These are phyloP conservation scores for Sporisorium graminicola DNA, from an alignment of 1,284 basidiomycete genomes.

Conservation along the genomic window DNA sequence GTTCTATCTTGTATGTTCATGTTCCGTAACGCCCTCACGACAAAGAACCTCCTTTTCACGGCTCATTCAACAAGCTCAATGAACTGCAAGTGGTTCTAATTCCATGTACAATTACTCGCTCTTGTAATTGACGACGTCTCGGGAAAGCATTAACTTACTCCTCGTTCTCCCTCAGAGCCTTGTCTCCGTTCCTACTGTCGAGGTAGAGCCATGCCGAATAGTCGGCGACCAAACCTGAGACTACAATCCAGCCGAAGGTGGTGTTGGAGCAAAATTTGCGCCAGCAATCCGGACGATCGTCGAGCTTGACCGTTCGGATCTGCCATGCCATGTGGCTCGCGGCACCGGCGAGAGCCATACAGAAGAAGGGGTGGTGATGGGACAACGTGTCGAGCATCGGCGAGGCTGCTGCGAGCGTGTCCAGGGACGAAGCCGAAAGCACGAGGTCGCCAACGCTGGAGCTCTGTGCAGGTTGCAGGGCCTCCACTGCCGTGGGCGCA, in stretches of 20 bases:
- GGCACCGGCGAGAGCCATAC: slow-evolving; percentile 79
- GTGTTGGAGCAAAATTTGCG: slow-evolving; percentile 88
- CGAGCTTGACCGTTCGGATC: slow-evolving; percentile 78
- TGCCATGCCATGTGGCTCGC: slow-evolving; percentile 85
- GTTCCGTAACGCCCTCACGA: background rate
- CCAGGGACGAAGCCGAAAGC: slow-evolving; percentile 20
- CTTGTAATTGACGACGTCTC: background rate
- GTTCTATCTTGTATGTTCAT: too few species aligned
- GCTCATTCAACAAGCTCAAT: slow-evolving; percentile 3
- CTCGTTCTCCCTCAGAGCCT: background rate
- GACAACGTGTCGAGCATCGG: slow-evolving; percentile 25
- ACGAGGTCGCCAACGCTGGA: slow-evolving; percentile 29
- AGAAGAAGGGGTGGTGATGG: slow-evolving; percentile 78
- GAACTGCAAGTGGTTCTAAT: background rate
- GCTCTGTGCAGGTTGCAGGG: slow-evolving; percentile 12
- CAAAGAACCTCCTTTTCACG: background rate
- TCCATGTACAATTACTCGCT: background rate
- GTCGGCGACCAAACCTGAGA: slow-evolving; percentile 84
- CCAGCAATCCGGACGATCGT: slow-evolving; percentile 88
- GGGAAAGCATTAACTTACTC: background rate
- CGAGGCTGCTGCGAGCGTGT: slow-evolving; percentile 12
- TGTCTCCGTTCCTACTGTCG: background rate
- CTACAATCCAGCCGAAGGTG: slow-evolving; percentile 88
- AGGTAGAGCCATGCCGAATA: slow-evolving; percentile 72
- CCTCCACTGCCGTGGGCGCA: slow-evolving; percentile 10